Percentiles rank a stretch among this genome's conserved stretches.
Conservation (phyloP, 257 asterid species). For the Anisodus acutangulus region DNA sequence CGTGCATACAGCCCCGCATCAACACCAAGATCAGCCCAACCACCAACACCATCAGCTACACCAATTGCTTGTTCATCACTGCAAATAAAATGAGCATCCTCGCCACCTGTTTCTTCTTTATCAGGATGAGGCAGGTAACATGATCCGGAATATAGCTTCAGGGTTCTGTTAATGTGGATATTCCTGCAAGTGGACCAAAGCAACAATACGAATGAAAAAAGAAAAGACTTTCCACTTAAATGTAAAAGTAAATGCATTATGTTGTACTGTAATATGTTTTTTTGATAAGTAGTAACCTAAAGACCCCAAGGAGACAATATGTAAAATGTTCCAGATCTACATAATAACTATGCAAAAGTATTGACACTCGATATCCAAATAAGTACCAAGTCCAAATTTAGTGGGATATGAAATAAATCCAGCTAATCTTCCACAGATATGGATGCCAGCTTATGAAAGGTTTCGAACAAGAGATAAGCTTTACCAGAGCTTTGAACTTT, state of each 20-base stretch:
- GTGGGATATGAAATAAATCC: not conserved
- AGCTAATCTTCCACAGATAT: not conserved
- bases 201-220: not conserved
- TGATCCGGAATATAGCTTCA: slow-evolving; percentile 89
- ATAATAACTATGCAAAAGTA: not conserved
- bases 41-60: slow-evolving; percentile 99
- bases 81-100: slow-evolving; percentile 96
- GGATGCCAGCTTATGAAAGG: not conserved
- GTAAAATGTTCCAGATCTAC: not conserved
- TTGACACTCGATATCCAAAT: not conserved
- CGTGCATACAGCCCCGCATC: slow-evolving; percentile 89
- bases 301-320: not conserved
- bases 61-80: slow-evolving; percentile 80
- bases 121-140: slow-evolving; percentile 97
- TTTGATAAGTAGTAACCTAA: not conserved
- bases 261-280: not conserved
- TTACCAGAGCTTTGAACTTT: not conserved
- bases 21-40: slow-evolving; percentile 94
- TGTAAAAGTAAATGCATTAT: not conserved
- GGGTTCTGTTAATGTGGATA: slow-evolving; percentile 44
- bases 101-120: slow-evolving; percentile 97
- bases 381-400: not conserved
- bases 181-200: slow-evolving; percentile 53
- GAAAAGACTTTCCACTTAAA: slow-evolving; percentile 9
- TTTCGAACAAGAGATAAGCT: slow-evolving; percentile 6